Conservation (phyloP, 2,329 filamentous ascomycete genomes). For the Alternaria gaisen region DNA sequence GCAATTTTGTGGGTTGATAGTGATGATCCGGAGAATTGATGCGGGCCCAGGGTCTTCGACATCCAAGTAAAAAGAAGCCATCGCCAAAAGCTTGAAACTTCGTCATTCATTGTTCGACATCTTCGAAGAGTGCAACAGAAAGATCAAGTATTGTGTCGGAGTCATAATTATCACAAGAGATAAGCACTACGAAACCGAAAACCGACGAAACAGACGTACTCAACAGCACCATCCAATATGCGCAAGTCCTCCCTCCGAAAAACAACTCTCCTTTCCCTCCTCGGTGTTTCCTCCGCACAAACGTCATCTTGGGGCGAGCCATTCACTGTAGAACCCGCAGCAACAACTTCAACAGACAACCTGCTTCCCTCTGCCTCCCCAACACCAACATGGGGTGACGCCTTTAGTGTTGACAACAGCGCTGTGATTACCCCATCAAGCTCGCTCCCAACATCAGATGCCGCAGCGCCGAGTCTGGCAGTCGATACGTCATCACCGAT, state of each 20-base stretch:
- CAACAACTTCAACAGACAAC: conserved; percentile 17
- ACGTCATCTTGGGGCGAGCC: conserved; percentile 26
- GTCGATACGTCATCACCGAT: conserved; percentile 6
- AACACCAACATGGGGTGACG: conserved; percentile 14
- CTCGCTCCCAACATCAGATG: conserved; percentile 4
- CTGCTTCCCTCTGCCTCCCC: conserved; percentile 1
- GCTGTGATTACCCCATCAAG: background rate
- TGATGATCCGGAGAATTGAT: conserved; percentile 1
- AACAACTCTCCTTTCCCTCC: conserved; percentile 23
- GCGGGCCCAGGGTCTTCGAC: background rate
- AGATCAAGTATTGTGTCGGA: too few species aligned
- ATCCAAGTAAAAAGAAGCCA: conserved; percentile 5
- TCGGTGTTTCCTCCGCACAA: conserved; percentile 20
- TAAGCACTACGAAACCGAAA: background rate
- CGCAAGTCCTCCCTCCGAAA: conserved; percentile 13
- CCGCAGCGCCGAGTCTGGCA: background rate
- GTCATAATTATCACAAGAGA: background rate
- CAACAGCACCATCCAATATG: conserved; percentile 17
- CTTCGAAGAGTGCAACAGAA: background rate
- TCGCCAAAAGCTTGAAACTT: background rate
- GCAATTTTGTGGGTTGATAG: background rate
- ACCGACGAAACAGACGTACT: background rate
- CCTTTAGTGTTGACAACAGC: conserved; percentile 12
- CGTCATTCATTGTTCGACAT: background rate
- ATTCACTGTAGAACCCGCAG: conserved; percentile 25